Evolutionary conservation across 2,329 filamentous ascomycete genomes (phyloP).

Genomic region (Penicillium aurantiogriseum): DNA sequence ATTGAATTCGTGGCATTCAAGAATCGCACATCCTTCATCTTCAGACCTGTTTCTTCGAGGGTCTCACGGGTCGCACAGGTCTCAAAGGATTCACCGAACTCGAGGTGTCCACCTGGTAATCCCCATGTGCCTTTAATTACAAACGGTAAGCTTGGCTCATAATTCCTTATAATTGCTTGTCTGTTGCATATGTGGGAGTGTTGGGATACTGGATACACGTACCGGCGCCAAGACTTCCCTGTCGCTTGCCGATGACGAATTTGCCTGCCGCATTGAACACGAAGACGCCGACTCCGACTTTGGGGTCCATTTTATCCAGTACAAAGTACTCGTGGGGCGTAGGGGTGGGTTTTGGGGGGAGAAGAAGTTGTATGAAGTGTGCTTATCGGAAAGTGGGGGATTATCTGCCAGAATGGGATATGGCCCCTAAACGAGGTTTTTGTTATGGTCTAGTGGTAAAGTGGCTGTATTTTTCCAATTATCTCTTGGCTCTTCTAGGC

Average conservation of each 20-base stretch:
- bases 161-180: neutral
- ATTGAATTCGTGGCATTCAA: conserved; percentile 66
- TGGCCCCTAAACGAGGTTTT: no score
- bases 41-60: conserved; percentile 67
- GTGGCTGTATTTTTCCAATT: neutral
- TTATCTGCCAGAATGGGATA: no score
- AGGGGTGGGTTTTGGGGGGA: neutral
- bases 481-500: neutral
- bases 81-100: conserved; percentile 63
- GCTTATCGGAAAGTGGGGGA: neutral
- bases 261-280: conserved; percentile 43
- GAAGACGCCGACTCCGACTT: conserved; percentile 52
- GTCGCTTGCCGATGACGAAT: conserved; percentile 50
- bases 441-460: no score
- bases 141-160: neutral
- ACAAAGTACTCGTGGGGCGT: no score
- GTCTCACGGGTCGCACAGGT: conserved; percentile 66
- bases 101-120: conserved; percentile 73
- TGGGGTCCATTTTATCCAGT: conserved; percentile 22
- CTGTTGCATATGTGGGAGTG: neutral
- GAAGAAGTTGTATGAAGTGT: neutral
- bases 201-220: conserved; percentile 7
- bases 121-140: conserved; percentile 56
- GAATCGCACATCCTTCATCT: conserved; percentile 53
- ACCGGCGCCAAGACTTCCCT: conserved; percentile 50